Percentiles rank a stretch among this genome's conserved stretches.
These are phyloP conservation scores for Rhodotorula sphaerocarpa DNA, from an alignment of 768 basidiomycete species.

Conservation along the genomic window DNA sequence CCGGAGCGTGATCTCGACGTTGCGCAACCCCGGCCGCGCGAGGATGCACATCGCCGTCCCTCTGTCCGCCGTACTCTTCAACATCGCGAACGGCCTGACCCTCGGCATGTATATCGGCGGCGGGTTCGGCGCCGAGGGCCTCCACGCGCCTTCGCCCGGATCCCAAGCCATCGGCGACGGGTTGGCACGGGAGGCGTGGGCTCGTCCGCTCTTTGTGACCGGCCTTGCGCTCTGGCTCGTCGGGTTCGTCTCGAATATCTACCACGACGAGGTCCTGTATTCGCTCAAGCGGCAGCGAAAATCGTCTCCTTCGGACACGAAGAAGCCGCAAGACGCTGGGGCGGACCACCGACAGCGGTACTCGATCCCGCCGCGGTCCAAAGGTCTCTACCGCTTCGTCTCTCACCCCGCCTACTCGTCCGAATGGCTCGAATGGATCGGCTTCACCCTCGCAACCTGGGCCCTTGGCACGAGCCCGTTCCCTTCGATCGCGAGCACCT, in stretches of 20 bases:
- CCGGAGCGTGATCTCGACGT: conserved; percentile 68
- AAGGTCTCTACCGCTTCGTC: conserved; percentile 67
- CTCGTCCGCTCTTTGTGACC: conserved; percentile 27
- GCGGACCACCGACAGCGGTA: conserved; percentile 35
- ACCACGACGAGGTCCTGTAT: conserved; percentile 83
- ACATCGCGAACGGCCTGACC: conserved; percentile 57
- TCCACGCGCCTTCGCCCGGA: no score
- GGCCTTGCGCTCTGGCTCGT: conserved; percentile 53
- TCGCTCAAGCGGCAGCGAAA: conserved; percentile 48
- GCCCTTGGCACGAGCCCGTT: conserved; percentile 49
- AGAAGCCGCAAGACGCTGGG: not conserved
- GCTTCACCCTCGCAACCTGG: conserved; percentile 61
- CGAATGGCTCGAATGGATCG: conserved; percentile 92
- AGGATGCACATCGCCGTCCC: conserved; percentile 64
- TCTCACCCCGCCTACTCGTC: conserved; percentile 90
- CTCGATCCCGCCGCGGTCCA: conserved; percentile 44
- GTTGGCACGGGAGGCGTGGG: not conserved
- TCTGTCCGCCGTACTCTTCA: conserved; percentile 56
- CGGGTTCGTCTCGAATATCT: conserved; percentile 70
- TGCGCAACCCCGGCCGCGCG: conserved; percentile 67
- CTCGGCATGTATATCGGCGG: conserved; percentile 15
- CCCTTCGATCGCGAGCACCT: conserved; percentile 28
- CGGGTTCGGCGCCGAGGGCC: not conserved
- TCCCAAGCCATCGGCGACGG: not conserved
- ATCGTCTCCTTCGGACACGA: conserved; percentile 42